Percentiles rank a stretch among this genome's conserved stretches.
Evolutionary conservation across 2,329 filamentous ascomycete genomes (phyloP).

Genomic region (Pseudocercospora crystallina): DNA sequence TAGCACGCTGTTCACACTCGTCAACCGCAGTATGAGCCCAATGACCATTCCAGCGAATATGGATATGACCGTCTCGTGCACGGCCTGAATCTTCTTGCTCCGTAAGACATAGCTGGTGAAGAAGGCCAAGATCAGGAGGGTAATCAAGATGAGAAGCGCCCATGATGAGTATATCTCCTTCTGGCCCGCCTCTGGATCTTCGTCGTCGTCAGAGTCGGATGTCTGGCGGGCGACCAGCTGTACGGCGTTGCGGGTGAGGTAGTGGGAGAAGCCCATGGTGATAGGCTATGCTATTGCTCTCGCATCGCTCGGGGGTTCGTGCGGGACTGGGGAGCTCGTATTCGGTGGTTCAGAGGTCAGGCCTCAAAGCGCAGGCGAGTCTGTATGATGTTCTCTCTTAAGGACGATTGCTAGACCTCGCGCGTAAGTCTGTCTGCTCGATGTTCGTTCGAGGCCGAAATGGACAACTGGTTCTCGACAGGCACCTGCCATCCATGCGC

Average conservation of each 20-base stretch:
- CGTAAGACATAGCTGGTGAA: conserved; percentile 97
- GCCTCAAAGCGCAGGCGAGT: too few relatives aligned
- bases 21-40: conserved; percentile 81
- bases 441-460: too few relatives aligned
- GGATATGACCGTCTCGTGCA: conserved; percentile 96
- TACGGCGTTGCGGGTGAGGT: conserved; percentile 22
- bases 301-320: conserved; percentile 19
- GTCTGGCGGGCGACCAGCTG: conserved; percentile 42
- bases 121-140: conserved; percentile 88
- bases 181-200: conserved; percentile 76
- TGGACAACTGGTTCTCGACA: too few relatives aligned
- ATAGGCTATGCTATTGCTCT: conserved; percentile 20
- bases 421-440: too few relatives aligned
- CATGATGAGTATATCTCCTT: conserved; percentile 95
- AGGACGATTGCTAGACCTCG: too few relatives aligned
- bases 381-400: too few relatives aligned
- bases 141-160: conserved; percentile 95
- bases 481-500: too few relatives aligned
- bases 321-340: too few relatives aligned
- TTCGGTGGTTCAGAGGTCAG: too few relatives aligned
- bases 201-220: conserved; percentile 48
- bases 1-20: conserved; percentile 78
- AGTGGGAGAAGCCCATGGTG: conserved; percentile 29
- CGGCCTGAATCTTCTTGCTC: conserved; percentile 92
- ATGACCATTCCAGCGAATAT: conserved; percentile 99